Base-by-base conservation (phyloP, 768 basidiomycete species). In the Russula lepida region DNA sequence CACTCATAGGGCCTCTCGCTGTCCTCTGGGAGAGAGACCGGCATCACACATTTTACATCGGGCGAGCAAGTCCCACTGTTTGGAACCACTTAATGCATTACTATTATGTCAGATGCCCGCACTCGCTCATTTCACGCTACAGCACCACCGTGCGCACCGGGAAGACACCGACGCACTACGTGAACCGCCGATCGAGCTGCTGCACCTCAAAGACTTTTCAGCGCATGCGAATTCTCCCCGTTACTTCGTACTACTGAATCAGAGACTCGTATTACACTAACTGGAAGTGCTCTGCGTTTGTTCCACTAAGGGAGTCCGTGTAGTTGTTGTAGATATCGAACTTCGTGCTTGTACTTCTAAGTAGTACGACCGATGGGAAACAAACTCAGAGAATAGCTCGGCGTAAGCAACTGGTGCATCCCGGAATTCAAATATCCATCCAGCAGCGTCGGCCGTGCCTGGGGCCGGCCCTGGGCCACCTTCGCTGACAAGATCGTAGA, bases 21-120 rank as follows among this genome's bases (percentile, higher is more conserved):
- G 5, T 62, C 61, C 35, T 62, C 25, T 58, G 50, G 56, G 56
- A 49, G 11, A n/a, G n/a, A n/a, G n/a, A n/a, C n/a, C n/a, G 56
- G 56, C 7, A 28, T 62, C 51, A 62, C 61, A 3, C 61, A 48
- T n/a, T 62, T 62, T 28, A 62, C 61, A 8, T 62, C 61, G 2
- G 51, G 61, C 35, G 61, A 62, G 37, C 61, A 58, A 25, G 54
- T 62, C 44, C 19, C 13, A 5, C 35, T 62, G 13, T 4, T n/a
- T 12, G 21, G 21, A 15, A 21, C 61, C 58, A 17, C 46, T 62
- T 11, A 28, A 47, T 17, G 56, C 56, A 23, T 28, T 62, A 23
- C n/a, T n/a, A n/a, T n/a, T n/a, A n/a, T n/a, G 44, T 35, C 61
- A 58, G 50, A 62, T 62, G 61, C 51, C 61, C 2, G 37, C 46